Conservation (phyloP, 305 asterid species). For the Fraxinus dipetala region DNA sequence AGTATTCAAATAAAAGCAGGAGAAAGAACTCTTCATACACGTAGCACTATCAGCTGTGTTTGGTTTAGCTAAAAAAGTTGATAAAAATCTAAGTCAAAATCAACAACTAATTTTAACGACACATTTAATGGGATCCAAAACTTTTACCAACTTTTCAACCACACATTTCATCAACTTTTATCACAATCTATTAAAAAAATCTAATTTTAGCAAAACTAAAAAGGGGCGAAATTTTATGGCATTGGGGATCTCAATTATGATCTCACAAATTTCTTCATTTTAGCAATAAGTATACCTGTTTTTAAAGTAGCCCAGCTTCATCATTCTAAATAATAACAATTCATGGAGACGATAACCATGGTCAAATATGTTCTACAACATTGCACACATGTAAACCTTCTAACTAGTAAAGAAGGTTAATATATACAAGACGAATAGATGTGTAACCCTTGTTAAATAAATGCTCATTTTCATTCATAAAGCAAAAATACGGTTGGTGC, state of each 20-base stretch:
- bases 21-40: not conserved
- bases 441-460: not conserved
- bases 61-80: not conserved
- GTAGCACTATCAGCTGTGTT: not conserved
- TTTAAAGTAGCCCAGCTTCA: not conserved
- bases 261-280: not conserved
- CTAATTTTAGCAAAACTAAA: not conserved
- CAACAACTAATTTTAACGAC: not conserved
- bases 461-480: not conserved
- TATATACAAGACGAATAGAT: not conserved
- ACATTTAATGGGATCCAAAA: not conserved
- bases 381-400: not conserved
- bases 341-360: not conserved
- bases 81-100: not conserved
- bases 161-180: not conserved
- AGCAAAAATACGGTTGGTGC: not conserved
- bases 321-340: slow-evolving; percentile 2
- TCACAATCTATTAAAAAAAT: not conserved
- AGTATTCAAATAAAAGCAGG: not conserved
- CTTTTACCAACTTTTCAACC: not conserved
- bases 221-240: not conserved
- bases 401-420: not conserved
- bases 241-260: not conserved
- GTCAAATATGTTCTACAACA: not conserved
- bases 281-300: not conserved